Evolutionary conservation across 352 stramenopile genomes (phyloP).

Genomic region (Globisporangium splendens): DNA sequence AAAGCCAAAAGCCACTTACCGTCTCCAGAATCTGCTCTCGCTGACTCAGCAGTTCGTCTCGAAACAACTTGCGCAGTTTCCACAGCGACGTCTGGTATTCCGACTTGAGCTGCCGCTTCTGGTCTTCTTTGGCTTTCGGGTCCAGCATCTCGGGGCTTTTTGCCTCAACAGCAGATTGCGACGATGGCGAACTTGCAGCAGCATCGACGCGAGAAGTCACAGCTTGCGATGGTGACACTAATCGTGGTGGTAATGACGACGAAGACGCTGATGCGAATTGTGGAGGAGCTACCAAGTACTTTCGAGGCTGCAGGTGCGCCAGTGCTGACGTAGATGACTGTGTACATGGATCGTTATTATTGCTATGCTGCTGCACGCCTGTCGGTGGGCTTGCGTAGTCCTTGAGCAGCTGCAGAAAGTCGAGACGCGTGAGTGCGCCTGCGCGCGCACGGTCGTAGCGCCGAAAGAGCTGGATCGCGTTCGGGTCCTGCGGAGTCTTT

Average conservation of each 20-base stretch:
- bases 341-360: neutral
- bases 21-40: conserved; percentile 32
- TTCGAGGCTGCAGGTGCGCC: conserved; percentile 16
- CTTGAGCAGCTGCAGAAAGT: conserved; percentile 68
- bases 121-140: neutral
- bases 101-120: conserved; percentile 12
- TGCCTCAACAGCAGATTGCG: neutral
- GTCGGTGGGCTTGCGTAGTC: conserved; percentile 48
- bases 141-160: neutral
- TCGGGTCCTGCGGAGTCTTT: conserved; percentile 29
- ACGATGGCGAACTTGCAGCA: neutral
- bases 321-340: neutral
- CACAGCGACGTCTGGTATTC: conserved; percentile 47
- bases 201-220: neutral
- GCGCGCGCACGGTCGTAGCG: conserved; percentile 62
- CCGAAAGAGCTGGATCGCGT: conserved; percentile 80
- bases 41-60: conserved; percentile 49
- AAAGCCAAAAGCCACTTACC: conserved; percentile 11
- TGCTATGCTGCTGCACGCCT: neutral
- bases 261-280: conserved; percentile 3
- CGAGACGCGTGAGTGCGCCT: conserved; percentile 45
- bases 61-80: conserved; percentile 58
- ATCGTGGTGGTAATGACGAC: neutral
- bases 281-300: conserved; percentile 19
- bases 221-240: neutral